Evolutionary conservation across 345 rosid species (phyloP), one percentile per base, ranked within the genome.

Genomic region (Crucihimalaya himalaica): DNA sequence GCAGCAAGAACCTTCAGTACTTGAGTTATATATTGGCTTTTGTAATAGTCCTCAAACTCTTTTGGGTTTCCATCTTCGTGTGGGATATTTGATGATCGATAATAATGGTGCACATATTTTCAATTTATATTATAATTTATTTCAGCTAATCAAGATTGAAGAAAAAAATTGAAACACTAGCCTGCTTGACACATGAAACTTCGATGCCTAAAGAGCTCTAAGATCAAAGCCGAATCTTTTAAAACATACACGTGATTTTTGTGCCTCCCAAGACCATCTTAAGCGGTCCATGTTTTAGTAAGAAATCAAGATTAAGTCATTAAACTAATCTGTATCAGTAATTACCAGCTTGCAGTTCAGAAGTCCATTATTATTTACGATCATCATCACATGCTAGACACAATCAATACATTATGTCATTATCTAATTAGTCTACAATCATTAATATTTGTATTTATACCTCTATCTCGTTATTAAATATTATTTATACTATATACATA

Each of bases 161-260:
- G 28, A 46, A 56, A 3, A 23, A 56, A 47, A 47, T 27, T 18
- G n/a, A 51, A 40, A 75, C 40, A 21, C 32, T 52, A 68, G 69
- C 10, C 74, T 75, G 69, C 10, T 70, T 75, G 79, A 76, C 80
- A 76, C 60, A 70, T 76, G 80, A 75, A 75, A 68, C 79, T 75
- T 75, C 79, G 79, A 75, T 75, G 46, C 78, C 45, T n/a, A 68
- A 75, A 42, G 42, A 75, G 74, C 75, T 69, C 65, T 54, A 70
- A 62, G 66, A 70, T 63, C 80, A 63, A 76, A 45, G 59, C 35
- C 65, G 75, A 62, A 75, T 75, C 79, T 68, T 62, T 62, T 16
- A 13, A 43, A 68, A 18, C 48, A 62, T 68, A 31, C 79, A 75
- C 79, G 79, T 75, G 79, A 75, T 75, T 62, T 53, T 75, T 75